phyloP scores from a whole-genome alignment of 106 monocot genomes.

The Acanthochlamys bracteata region DNA sequence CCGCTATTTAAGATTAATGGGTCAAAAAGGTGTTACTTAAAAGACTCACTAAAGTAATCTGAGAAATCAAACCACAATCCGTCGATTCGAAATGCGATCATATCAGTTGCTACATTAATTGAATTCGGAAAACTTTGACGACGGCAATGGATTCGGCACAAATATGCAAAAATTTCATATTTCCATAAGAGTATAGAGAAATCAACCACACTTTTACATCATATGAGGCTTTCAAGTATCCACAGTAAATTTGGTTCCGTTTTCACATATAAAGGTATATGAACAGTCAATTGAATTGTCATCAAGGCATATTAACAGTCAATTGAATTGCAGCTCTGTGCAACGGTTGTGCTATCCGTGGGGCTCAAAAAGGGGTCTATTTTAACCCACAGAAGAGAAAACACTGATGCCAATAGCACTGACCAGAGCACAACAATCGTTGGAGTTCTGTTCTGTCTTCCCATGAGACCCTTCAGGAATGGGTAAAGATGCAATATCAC shows the following conservation, averaged over 20 bases:
- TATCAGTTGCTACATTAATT: too few relatives aligned
- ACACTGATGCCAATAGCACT: slow-evolving; percentile 75
- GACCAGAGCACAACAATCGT: slow-evolving; percentile 96
- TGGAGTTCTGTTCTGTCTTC: slow-evolving; percentile 85
- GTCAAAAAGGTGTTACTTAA: too few relatives aligned
- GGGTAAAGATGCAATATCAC: slow-evolving; percentile 95
- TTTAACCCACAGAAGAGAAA: slow-evolving; percentile 95
- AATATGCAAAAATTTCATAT: too few relatives aligned
- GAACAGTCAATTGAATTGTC: slow-evolving; percentile 73
- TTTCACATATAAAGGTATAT: background rate
- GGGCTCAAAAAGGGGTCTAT: slow-evolving; percentile 75
- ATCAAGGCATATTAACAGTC: slow-evolving; percentile 43
- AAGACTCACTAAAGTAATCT: too few relatives aligned
- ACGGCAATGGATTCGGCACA: too few relatives aligned
- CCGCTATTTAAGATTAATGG: too few relatives aligned
- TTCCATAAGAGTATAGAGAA: too few relatives aligned
- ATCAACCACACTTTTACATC: too few relatives aligned
- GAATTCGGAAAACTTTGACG: too few relatives aligned
- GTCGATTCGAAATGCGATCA: too few relatives aligned
- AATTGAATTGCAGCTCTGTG: slow-evolving; percentile 51
- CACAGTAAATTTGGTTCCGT: background rate
- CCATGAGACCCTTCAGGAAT: slow-evolving; percentile 96
- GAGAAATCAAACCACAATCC: too few relatives aligned
- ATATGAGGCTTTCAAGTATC: too few relatives aligned
- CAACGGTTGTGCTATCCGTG: slow-evolving; percentile 5